phyloP scores from a whole-genome alignment of 768 basidiomycete species.

The Termitomyces titanicus region DNA sequence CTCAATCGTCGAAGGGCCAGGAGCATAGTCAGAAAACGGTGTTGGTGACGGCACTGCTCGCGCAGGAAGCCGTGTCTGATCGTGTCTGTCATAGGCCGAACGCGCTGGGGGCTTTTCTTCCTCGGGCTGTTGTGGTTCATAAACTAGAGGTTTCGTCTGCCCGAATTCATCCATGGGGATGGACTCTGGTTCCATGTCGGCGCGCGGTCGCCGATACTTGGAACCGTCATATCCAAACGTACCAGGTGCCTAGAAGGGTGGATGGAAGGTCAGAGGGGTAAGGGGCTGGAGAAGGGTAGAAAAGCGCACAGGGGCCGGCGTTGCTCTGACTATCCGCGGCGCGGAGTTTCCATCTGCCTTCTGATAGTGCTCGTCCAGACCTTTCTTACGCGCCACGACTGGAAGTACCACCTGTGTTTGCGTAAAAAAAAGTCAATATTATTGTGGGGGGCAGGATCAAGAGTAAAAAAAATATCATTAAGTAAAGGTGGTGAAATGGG shows the following conservation, averaged over 20 bases:
- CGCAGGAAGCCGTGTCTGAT: conserved; percentile 26
- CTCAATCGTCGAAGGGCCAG: conserved; percentile 19
- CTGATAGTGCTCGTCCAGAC: conserved; percentile 67
- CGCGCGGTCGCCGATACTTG: conserved; percentile 57
- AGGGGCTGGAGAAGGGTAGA: neutral
- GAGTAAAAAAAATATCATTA: conserved; percentile 3
- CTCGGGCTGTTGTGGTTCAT: conserved; percentile 18
- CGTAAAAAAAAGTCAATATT: conserved; percentile 4
- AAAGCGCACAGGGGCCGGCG: conserved; percentile 55
- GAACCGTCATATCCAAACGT: conserved; percentile 77
- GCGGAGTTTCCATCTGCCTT: conserved; percentile 66
- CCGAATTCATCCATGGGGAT: conserved; percentile 73
- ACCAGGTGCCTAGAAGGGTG: conserved; percentile 60
- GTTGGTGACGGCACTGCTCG: conserved; percentile 47
- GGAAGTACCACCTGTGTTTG: conserved; percentile 71
- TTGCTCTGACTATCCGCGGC: conserved; percentile 37
- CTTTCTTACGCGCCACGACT: conserved; percentile 80
- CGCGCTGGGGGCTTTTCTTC: conserved; percentile 20
- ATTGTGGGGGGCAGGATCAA: conserved; percentile 5
- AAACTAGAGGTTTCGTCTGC: conserved; percentile 22
- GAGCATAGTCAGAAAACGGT: conserved; percentile 63
- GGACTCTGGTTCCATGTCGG: conserved; percentile 27
- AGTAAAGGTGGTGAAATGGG: conserved; percentile 3
- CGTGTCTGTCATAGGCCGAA: conserved; percentile 19
- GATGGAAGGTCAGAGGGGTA: neutral